Evolutionary conservation across 140 eudicot genomes (phyloP).

Genomic region (Senecio squalidus): DNA sequence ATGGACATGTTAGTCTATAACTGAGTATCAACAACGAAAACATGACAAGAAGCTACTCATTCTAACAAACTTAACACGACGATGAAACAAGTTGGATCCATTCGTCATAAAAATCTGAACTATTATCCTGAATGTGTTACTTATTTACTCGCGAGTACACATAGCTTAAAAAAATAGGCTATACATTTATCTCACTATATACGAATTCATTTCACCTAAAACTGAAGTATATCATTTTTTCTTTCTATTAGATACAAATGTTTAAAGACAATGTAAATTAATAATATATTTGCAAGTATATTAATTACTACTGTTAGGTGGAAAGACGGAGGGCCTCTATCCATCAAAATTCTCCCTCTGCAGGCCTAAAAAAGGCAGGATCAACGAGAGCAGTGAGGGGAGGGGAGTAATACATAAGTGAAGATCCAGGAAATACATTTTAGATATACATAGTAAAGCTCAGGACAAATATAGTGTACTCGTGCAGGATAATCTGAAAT

Average conservation of each 20-base stretch:
- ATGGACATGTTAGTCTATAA: neutral
- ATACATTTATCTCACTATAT: too few species aligned
- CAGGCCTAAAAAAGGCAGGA: neutral
- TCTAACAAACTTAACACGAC: neutral
- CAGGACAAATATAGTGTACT: conserved; percentile 2
- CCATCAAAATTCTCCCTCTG: neutral
- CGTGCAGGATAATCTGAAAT: neutral
- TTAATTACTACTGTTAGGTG: neutral
- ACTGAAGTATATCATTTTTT: too few species aligned
- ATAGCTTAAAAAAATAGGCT: too few species aligned
- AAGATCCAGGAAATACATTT: neutral
- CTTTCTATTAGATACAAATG: neutral
- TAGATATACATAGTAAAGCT: neutral
- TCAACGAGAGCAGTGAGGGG: neutral
- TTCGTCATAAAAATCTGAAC: too few species aligned
- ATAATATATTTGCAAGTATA: neutral
- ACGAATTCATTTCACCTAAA: too few species aligned
- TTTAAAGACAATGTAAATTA: neutral
- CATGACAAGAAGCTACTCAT: neutral
- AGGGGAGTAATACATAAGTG: neutral
- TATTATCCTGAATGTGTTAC: too few species aligned
- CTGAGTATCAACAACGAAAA: neutral
- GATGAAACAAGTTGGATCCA: neutral
- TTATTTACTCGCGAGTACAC: too few species aligned
- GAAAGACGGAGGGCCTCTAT: neutral